Conservation (phyloP, 176 grass and related monocot species). For the Aegilops longissima region DNA sequence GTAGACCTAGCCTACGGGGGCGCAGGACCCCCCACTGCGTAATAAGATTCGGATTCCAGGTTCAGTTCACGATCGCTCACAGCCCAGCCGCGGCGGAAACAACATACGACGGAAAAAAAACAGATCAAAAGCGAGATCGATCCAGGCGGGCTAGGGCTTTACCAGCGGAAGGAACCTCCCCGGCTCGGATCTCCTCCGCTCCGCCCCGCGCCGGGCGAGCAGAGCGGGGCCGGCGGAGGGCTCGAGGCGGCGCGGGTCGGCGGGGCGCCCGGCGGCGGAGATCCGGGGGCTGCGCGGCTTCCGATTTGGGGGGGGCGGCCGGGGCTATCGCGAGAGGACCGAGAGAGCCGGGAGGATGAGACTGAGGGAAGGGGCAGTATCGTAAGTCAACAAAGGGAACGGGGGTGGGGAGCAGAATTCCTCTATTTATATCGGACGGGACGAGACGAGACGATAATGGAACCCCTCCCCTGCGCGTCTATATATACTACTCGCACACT, state of each 20-base stretch:
- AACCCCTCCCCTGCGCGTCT: neutral
- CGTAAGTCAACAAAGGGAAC: slow-evolving; percentile 30
- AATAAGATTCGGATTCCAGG: slow-evolving; percentile 6
- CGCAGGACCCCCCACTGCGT: slow-evolving; percentile 14
- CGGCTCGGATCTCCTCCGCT: slow-evolving; percentile 28
- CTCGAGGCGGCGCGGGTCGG: neutral
- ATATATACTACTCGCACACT: neutral
- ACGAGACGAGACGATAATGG: neutral
- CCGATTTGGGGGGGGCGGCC: neutral
- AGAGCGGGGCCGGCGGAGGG: neutral
- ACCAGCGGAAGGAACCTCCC: slow-evolving; percentile 11
- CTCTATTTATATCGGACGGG: neutral
- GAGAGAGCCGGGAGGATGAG: slow-evolving; percentile 22
- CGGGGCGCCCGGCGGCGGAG: neutral
- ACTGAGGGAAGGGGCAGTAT: slow-evolving; percentile 31
- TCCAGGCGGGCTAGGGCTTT: slow-evolving; percentile 33
- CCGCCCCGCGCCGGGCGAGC: slow-evolving; percentile 1
- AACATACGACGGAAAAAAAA: neutral
- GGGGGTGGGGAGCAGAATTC: neutral
- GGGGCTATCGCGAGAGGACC: slow-evolving; percentile 31
- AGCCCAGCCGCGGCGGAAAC: neutral
- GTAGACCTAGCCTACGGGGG: slow-evolving; percentile 22
- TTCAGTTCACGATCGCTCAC: neutral
- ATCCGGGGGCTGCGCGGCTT: too few species aligned
- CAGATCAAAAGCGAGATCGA: slow-evolving; percentile 20